A percentile compares a stretch with the other conserved stretches of the same genome.
Conservation (phyloP, 345 rosid genomes). For the Rhodamnia argentea region DNA sequence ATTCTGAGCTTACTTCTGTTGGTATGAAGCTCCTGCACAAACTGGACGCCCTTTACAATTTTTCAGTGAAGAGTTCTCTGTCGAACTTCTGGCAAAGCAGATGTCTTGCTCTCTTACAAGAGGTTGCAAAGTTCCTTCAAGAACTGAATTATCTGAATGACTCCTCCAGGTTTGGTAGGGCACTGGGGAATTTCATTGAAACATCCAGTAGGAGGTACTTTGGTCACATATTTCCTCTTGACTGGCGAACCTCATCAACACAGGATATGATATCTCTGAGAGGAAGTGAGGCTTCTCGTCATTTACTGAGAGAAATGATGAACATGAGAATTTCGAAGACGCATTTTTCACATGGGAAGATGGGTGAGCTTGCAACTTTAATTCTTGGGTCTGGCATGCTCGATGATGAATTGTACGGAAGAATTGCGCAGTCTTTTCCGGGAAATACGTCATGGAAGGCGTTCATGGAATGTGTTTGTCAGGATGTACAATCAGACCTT, state of each 20-base stretch:
- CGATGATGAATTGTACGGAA: background rate
- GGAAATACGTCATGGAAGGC: constrained; percentile 20
- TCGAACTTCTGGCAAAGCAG: constrained; percentile 10
- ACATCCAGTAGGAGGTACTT: constrained; percentile 5
- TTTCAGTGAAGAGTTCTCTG: background rate
- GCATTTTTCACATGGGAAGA: constrained; percentile 18
- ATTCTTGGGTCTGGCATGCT: constrained; percentile 34
- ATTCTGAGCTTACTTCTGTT: constrained; percentile 20
- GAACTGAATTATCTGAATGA: background rate
- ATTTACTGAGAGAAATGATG: constrained; percentile 9
- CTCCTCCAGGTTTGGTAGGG: background rate
- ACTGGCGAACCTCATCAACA: constrained; percentile 17
- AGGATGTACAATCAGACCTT: background rate
- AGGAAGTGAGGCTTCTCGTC: constrained; percentile 10
- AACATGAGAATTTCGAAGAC: background rate
- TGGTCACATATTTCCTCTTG: constrained; percentile 18
- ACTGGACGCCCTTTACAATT: constrained; percentile 10
- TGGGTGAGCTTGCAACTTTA: constrained; percentile 19
- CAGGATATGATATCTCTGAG: constrained; percentile 18
- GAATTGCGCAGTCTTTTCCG: background rate
- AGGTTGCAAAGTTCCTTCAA: constrained; percentile 23
- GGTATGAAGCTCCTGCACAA: constrained; percentile 19
- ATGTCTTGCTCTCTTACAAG: constrained; percentile 11
- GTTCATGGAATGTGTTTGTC: constrained; percentile 10
- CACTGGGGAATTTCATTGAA: constrained; percentile 1